Percentiles rank a stretch among this genome's conserved stretches.
Evolutionary conservation across 2,329 filamentous ascomycete genomes (phyloP).

Genomic region (Fusarium falciforme): DNA sequence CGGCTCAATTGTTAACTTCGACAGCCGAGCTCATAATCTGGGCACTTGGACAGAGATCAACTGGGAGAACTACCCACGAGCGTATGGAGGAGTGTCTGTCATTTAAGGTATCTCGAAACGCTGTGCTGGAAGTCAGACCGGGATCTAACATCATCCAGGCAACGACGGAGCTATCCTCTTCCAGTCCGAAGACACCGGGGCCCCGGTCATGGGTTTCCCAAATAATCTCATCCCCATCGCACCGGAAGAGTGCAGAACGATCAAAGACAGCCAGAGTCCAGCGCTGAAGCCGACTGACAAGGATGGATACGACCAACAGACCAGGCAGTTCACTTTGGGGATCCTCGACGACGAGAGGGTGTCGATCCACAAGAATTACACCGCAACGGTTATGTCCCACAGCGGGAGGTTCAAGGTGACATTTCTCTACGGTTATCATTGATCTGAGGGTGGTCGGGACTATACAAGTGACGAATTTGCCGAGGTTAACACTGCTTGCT

Average conservation of each 20-base stretch:
- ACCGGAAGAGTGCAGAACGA: slow-evolving; percentile 12
- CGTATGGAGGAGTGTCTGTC: slow-evolving; percentile 32
- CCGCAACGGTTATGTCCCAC: slow-evolving; percentile 31
- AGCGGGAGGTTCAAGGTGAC: slow-evolving; percentile 24
- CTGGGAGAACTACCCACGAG: slow-evolving; percentile 28
- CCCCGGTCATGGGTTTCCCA: slow-evolving; percentile 21
- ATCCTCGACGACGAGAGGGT: slow-evolving; percentile 11
- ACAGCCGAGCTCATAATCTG: slow-evolving; percentile 28
- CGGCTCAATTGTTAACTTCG: slow-evolving; percentile 20
- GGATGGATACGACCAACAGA: slow-evolving; percentile 24
- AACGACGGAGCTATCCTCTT: slow-evolving; percentile 32
- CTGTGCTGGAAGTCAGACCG: rapidly evolving
- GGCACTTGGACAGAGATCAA: slow-evolving; percentile 36
- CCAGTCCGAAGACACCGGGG: slow-evolving; percentile 17
- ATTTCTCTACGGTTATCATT: slow-evolving; percentile 28
- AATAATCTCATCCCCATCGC: slow-evolving; percentile 21
- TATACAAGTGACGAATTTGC: background rate
- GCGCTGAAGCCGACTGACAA: slow-evolving; percentile 36
- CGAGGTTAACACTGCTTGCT: too few species aligned
- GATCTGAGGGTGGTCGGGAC: background rate
- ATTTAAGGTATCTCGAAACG: slow-evolving; percentile 23
- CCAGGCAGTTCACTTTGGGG: slow-evolving; percentile 17
- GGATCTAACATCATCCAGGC: slow-evolving; percentile 9
- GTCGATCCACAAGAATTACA: slow-evolving; percentile 24
- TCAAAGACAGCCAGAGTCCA: slow-evolving; percentile 20